Percentiles rank a stretch among this genome's conserved stretches.
These are phyloP conservation scores for Diplodia seriata DNA, from an alignment of 2,329 filamentous ascomycete genomes.

Conservation along the genomic window DNA sequence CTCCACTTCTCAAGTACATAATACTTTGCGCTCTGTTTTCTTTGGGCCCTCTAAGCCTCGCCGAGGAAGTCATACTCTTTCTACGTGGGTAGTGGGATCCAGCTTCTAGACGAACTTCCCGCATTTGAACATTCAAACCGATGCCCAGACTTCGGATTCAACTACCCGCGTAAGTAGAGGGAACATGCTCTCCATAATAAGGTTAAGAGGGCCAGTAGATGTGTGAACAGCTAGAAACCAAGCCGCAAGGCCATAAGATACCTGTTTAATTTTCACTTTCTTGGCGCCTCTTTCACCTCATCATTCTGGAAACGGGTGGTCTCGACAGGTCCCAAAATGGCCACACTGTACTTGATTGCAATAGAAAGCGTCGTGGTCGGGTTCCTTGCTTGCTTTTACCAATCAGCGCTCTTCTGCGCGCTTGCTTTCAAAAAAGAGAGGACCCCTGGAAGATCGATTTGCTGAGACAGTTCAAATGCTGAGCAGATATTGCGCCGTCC, in stretches of 20 bases:
- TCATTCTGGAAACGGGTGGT: not conserved
- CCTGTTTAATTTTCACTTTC: not conserved
- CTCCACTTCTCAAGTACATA: not conserved
- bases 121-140: too few species aligned
- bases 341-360: not conserved
- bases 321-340: not conserved
- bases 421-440: not conserved
- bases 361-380: not conserved
- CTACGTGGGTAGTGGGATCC: too few species aligned
- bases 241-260: not conserved
- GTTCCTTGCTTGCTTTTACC: not conserved
- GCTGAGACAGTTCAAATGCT: not conserved
- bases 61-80: too few species aligned
- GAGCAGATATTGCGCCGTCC: constrained; percentile 32
- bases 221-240: not conserved
- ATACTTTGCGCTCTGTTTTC: too few species aligned
- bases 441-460: not conserved
- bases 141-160: too few species aligned
- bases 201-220: not conserved
- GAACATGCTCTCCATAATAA: too few species aligned
- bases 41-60: not conserved
- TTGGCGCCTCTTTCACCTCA: not conserved
- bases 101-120: too few species aligned
- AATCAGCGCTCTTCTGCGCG: constrained; percentile 2
- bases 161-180: too few species aligned